Conservation (phyloP, 148 eudicot genomes). For the Silene latifolia region DNA sequence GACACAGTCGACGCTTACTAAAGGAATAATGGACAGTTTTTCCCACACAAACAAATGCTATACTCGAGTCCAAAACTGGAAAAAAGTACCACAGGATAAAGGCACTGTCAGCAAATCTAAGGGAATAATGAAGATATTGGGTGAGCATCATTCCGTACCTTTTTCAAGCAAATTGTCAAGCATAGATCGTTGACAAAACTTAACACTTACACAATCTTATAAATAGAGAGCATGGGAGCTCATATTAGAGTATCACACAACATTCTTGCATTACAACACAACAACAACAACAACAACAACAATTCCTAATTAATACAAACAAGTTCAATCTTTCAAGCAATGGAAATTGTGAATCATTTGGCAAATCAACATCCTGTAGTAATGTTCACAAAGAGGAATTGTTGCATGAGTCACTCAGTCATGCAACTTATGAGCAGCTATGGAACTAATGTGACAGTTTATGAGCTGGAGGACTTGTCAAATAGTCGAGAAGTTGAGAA, state of each 20-base stretch:
- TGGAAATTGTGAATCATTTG: constrained; percentile 36
- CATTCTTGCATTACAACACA: too few relatives aligned
- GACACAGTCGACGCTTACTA: too few relatives aligned
- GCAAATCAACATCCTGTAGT: constrained; percentile 48
- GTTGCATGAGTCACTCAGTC: constrained; percentile 56
- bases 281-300: too few relatives aligned
- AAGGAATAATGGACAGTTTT: too few relatives aligned
- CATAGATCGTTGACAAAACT: neutral
- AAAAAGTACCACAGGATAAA: neutral
- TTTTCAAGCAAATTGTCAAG: neutral
- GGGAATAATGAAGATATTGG: neutral
- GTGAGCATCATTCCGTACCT: neutral
- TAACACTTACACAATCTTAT: neutral
- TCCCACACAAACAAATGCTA: too few relatives aligned
- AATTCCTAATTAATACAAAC: neutral
- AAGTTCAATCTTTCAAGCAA: neutral
- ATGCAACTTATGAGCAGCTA: constrained; percentile 42
- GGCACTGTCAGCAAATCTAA: constrained; percentile 8
- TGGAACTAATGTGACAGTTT: constrained; percentile 53
- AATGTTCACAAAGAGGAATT: constrained; percentile 51
- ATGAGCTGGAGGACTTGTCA: constrained; percentile 51
- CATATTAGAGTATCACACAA: neutral
- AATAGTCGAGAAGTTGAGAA: constrained; percentile 48
- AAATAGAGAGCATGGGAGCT: constrained; percentile 4
- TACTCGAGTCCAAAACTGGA: neutral